Evolutionary conservation across 371 early-diverging fungal species (phyloP).

Genomic region (Funneliformis caledonium): DNA sequence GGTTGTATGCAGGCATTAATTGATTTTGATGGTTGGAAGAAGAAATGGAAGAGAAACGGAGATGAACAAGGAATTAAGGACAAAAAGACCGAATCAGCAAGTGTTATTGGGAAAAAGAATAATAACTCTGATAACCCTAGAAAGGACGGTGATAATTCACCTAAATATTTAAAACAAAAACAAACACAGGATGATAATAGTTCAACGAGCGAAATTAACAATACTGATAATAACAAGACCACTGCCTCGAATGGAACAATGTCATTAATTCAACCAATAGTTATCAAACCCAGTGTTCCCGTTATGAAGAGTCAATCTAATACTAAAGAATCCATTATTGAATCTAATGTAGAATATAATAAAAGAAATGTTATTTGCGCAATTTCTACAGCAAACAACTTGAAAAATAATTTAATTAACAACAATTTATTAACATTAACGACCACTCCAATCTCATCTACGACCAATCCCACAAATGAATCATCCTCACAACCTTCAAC

Average conservation of each 20-base stretch:
- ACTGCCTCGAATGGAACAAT: neutral
- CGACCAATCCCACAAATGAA: neutral
- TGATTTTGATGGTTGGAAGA: constrained; percentile 82
- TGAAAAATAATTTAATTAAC: neutral
- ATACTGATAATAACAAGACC: too few species aligned
- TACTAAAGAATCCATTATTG: neutral
- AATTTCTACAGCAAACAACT: neutral
- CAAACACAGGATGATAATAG: too few species aligned
- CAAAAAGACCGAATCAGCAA: neutral
- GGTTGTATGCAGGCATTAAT: constrained; percentile 92
- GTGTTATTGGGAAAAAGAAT: neutral
- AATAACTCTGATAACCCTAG: neutral
- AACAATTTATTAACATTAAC: neutral
- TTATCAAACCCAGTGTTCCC: neutral
- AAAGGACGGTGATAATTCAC: neutral
- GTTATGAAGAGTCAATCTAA: neutral
- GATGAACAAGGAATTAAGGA: neutral
- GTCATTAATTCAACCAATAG: neutral
- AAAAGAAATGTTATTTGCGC: neutral
- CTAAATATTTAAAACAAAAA: neutral
- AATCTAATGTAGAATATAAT: too few species aligned
- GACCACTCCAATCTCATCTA: neutral
- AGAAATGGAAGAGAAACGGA: constrained; percentile 60
- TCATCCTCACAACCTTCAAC: neutral
- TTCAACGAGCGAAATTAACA: neutral